Base-by-base conservation (phyloP, 257 asterid species). In the Solanum clarkiae region DNA sequence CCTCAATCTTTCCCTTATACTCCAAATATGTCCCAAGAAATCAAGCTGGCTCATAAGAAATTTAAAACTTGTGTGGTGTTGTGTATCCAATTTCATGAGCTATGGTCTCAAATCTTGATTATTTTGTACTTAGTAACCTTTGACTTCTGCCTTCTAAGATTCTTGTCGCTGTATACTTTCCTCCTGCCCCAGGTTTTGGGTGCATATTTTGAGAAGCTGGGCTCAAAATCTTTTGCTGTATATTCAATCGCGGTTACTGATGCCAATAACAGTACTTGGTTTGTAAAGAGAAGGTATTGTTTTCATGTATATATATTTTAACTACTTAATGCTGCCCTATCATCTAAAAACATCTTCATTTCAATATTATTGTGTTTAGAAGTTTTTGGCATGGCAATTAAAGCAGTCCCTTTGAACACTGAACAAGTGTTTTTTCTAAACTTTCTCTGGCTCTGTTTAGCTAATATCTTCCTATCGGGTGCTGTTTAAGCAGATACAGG, bases 191-290 rank as follows among this genome's bases (percentile, higher is more conserved):
- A 97, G 99, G 97, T 95, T 56, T 88, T 93, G 85, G 98, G 98
- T 88, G 99, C 99, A 49, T 97, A 92, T 91, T 97, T 95, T 85
- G 99, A 97, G 93, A 94, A 93, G 90, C 91, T 90, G 87, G 97
- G 98, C 24, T 94, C 99, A 80, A 95, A 91, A 82, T 95, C 99
- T 69, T 95, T 97, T 90, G 99, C 99, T 29, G 99, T 97, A 68
- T 97, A 97, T 86, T 93, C 98, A 79, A 93, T 97, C 84, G 97
- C 95, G 74, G 97, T 94, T 80, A 93, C 94, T 71, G 98, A 93
- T 91, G 94, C 97, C 85, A 92, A 90, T 63, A 92, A 86, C 56
- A 91, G 87, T 71, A 92, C 98, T 83, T 94, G 98, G 99, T 95
- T 91, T 90, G 99, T 97, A 88, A 97, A 95, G 89, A 92, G 99